These are phyloP conservation scores for Anthoceros angustus DNA, from an alignment of 225 moss, liverwort and hornwort genomes.

Conservation along the genomic window DNA sequence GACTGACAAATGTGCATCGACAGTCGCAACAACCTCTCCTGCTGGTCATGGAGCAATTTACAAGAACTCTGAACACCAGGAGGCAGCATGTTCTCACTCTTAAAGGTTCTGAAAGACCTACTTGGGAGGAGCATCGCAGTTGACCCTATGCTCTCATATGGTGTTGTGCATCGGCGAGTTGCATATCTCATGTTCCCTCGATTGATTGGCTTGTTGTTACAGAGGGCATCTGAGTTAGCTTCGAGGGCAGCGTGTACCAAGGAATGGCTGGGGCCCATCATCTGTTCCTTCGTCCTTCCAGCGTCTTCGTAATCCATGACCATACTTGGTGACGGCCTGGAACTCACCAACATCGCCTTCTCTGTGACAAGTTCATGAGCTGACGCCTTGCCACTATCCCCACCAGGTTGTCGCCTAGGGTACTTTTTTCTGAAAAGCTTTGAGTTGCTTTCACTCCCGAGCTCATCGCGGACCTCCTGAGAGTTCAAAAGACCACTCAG, in stretches of 20 bases:
- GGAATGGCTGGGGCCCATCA: neutral
- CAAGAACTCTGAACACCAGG: neutral
- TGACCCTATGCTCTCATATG: neutral
- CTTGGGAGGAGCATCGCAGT: neutral
- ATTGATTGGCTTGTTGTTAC: neutral
- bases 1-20: neutral
- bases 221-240: neutral
- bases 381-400: neutral
- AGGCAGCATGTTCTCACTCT: neutral
- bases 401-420: neutral
- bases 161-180: neutral
- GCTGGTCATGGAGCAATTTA: neutral
- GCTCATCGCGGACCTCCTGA: conserved; percentile 1
- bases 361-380: neutral
- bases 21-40: neutral
- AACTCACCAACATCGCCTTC: neutral
- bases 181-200: neutral
- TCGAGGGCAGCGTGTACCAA: neutral
- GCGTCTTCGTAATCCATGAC: neutral
- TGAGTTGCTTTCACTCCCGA: neutral
- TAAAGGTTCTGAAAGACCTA: neutral
- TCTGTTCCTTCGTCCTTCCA: neutral
- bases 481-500: conserved; percentile 1
- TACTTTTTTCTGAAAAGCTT: conserved; percentile 4
- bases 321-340: neutral